Evolutionary conservation across 495 filamentous ascomycete genomes (phyloP), one percentile per base, ranked within the genome.

Genomic region (Pyronema domesticum): DNA sequence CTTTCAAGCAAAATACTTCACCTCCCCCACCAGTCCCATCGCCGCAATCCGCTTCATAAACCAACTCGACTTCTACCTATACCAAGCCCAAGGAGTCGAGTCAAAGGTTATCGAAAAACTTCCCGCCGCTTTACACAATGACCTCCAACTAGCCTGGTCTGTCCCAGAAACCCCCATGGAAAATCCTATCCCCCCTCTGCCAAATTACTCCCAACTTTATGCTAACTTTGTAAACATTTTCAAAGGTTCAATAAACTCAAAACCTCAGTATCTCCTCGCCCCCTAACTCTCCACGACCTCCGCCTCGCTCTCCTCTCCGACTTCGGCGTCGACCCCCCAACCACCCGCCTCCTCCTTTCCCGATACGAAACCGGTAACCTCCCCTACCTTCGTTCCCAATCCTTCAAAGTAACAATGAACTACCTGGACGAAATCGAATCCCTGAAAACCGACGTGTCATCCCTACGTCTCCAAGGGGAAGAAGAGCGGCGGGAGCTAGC

Each of bases 341-440:
- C 48, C 8, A 13, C 9, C 1, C 1, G n/a, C 1, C n/a, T 13
- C 3, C 2, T 51, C 13, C 48, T 51, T 4, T 33, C 48, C 15
- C 48, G 48, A 1, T 51, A 51, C 48, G 34, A 51, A n/a, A 1
- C 13, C n/a, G 14, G 14, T 3, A 3, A 51, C 36, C 10, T 6
- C 18, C 9, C 3, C 2, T 51, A 51, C 30, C 13, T 35, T 18
- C 15, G 18, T 9, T 13, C 18, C 48, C 48, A 51, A 33, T 10
- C 13, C 48, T 51, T 51, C 18, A 51, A 51, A 33, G 18, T 51
- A 18, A 33, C 35, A 23, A 51, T 51, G 48, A 51, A 18, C 48
- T 51, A 51, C 18, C 2, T 51, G 10, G 48, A 51, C 18, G 48
- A 51, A n/a, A 37, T 51, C 18, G 48, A 51, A 35, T 13, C 19